Evolutionary conservation across 1,284 basidiomycete species (phyloP), one percentile per base, ranked within the genome.

Genomic region (Irpex rosettiformis): DNA sequence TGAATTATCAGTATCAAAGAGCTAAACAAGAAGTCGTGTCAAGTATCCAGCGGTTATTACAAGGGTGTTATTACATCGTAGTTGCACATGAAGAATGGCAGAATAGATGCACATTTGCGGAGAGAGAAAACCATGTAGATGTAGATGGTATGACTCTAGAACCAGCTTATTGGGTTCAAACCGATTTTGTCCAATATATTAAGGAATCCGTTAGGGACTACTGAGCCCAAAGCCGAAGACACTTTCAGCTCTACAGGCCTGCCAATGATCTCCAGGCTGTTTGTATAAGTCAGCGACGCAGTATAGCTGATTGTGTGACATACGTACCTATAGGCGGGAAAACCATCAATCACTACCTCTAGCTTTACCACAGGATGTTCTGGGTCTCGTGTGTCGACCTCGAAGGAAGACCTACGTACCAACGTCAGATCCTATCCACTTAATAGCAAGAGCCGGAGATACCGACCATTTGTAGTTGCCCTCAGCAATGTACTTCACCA

Each of bases 311-410:
- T 7, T 25, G 22, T 43, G 30, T 6, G n/a, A 1, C 72, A 80
- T 58, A 58, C 33, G 16, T 37, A 85, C 82, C 77, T 75, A 75
- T 88, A 92, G 6, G 78, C 79, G 22, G 77, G 69, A 57, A 79
- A 75, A 10, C 90, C 90, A 64, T 91, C 84, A 58, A 91, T 81
- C 64, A 84, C 75, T 2, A 88, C 73, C 66, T 88, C 82, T 10
- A 89, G 65, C 29, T 74, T 75, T 13, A 91, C 73, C 3, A 73
- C 75, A 0, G 91, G 91, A 42, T 75, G 73, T 40, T 77, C 70
- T 3, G 74, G 68, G 61, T 88, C 76, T 45, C 80, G 77, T 0
- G 89, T 90, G 68, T 94, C 88, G 27, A 94, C 79, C 69, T 90
- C 88, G 54, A 94, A 80, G 0, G 86, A 75, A 5, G 88, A 84